Percentiles rank a stretch among this genome's conserved stretches.
These are phyloP conservation scores for Parastagonospora avenae DNA, from an alignment of 2,329 filamentous ascomycete genomes.

Conservation along the genomic window DNA sequence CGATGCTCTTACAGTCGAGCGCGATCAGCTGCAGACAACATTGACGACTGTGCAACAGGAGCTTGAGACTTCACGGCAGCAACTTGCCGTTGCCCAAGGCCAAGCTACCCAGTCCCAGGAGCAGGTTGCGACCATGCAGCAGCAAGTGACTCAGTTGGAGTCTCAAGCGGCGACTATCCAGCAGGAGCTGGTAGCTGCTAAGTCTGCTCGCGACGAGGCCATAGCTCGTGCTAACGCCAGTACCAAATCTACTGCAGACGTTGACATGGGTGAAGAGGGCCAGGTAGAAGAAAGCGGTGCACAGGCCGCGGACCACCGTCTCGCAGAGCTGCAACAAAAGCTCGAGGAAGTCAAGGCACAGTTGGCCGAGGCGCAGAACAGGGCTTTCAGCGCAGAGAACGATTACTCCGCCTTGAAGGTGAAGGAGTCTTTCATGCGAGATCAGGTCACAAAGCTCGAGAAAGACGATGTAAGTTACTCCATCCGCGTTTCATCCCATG, in stretches of 20 bases:
- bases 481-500: background rate
- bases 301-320: constrained; percentile 34
- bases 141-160: constrained; percentile 26
- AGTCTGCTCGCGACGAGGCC: constrained; percentile 69
- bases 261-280: constrained; percentile 53
- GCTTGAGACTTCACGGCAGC: constrained; percentile 63
- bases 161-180: constrained; percentile 27
- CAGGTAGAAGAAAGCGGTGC: constrained; percentile 46
- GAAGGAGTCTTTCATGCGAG: constrained; percentile 59
- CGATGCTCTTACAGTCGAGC: constrained; percentile 62
- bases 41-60: constrained; percentile 51
- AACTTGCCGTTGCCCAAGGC: constrained; percentile 23
- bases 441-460: constrained; percentile 68
- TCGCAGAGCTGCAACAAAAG: constrained; percentile 44
- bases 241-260: constrained; percentile 36
- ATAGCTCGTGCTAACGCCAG: constrained; percentile 55
- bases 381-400: constrained; percentile 36
- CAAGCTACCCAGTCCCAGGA: constrained; percentile 38
- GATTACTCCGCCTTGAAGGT: constrained; percentile 43
- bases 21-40: constrained; percentile 58
- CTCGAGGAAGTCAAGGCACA: constrained; percentile 17
- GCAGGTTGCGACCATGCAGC: constrained; percentile 66
- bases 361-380: constrained; percentile 33
- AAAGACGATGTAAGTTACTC: constrained; percentile 55
- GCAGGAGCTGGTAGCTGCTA: constrained; percentile 62